phyloP scores from a whole-genome alignment of 2,329 filamentous ascomycete genomes.

The Sarocladium brachiariae region DNA sequence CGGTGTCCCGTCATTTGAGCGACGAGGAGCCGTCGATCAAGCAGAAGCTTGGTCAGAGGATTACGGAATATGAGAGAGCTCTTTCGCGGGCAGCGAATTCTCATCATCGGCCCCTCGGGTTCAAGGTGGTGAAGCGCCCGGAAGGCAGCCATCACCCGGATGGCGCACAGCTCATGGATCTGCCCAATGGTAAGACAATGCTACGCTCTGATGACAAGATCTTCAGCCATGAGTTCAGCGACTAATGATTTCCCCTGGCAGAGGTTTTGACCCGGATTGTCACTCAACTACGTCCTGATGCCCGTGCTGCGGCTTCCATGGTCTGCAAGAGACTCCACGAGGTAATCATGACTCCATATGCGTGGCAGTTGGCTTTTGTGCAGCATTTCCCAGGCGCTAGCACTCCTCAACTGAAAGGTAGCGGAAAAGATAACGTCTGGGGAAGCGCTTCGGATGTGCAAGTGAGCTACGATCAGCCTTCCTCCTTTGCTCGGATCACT shows the following conservation, averaged over 20 bases:
- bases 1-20: background rate
- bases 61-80: slow-evolving; percentile 56
- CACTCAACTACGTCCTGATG: slow-evolving; percentile 81
- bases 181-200: slow-evolving; percentile 70
- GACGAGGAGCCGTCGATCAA: background rate
- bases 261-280: slow-evolving; percentile 89
- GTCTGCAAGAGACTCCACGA: slow-evolving; percentile 84
- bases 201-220: background rate
- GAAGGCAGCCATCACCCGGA: slow-evolving; percentile 31
- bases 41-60: slow-evolving; percentile 40
- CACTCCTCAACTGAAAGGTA: slow-evolving; percentile 40
- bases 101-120: slow-evolving; percentile 42
- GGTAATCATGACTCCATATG: slow-evolving; percentile 83
- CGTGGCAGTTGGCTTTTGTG: slow-evolving; percentile 88
- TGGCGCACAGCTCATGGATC: slow-evolving; percentile 42
- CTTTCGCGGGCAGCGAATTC: slow-evolving; percentile 33
- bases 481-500: slow-evolving; percentile 71
- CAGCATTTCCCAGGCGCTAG: slow-evolving; percentile 75
- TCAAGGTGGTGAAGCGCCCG: slow-evolving; percentile 43
- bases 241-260: slow-evolving; percentile 32
- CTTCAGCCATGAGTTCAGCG: slow-evolving; percentile 13
- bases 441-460: background rate
- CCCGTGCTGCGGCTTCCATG: slow-evolving; percentile 73
- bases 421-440: slow-evolving; percentile 35
- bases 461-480: slow-evolving; percentile 65